Evolutionary conservation across 2,329 filamentous ascomycete genomes (phyloP), one percentile per base, ranked within the genome.

Genomic region (Penicillium olsonii): DNA sequence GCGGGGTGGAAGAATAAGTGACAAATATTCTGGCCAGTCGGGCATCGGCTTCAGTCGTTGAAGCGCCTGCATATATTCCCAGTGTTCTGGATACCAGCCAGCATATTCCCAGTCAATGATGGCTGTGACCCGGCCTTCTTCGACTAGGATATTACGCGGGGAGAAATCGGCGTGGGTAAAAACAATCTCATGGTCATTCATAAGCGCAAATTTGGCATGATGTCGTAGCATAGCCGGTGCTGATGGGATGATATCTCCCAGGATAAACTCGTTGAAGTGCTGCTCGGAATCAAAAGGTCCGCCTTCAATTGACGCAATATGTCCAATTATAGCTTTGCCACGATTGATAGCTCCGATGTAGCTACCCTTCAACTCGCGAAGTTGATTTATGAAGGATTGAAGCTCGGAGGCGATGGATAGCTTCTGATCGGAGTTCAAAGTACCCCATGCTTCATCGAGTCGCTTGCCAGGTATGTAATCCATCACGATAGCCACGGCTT

Each of bases 271-370:
- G 40, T 56, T 60, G 44, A 60, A 59, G n/a, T 55, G 19, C 44
- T 46, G 34, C 37, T 60, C 59, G 19, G 53, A 40, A 51, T 68
- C 53, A 50, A 63, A 61, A n/a, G 57, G 57, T 3, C 57, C 61
- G 9, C 53, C 55, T 46, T 60, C 54, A 31, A 54, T 35, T 10
- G 52, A 44, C 11, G 38, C 29, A 34, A 34, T 22, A 12, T 50
- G 35, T 15, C 58, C 55, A 24, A 55, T 58, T 14, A 61, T 42
- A 14, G 52, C 55, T 34, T 52, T 49, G 7, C 54, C 49, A 19
- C 45, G 49, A 27, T 50, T 37, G n/a, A 56, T 24, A 7, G 46
- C 56, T 15, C 52, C 52, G 17, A 59, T 57, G 37, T 56, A 57
- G 14, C 33, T 11, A 11, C 50, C 56, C 37, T 55, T 49, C 18